phyloP scores from a whole-genome alignment of 2,329 filamentous ascomycete species.

The Beauveria scarabaeidicola region DNA sequence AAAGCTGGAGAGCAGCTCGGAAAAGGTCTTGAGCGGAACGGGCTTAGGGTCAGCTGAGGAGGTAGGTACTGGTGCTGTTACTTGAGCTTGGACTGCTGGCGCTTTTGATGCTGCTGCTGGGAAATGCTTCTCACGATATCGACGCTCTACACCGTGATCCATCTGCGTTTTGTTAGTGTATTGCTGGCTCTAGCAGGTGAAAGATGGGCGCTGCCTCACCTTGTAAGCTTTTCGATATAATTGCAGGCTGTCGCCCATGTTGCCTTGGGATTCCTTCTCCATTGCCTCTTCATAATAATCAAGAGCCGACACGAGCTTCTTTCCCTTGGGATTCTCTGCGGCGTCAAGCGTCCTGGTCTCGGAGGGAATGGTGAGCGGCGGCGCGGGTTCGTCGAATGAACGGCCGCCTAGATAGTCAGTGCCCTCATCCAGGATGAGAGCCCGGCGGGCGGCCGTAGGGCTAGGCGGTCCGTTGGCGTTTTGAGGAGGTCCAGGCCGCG shows the following conservation, averaged over 20 bases:
- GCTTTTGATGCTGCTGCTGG: constrained; percentile 46
- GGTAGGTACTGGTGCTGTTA: constrained; percentile 24
- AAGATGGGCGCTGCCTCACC: constrained; percentile 35
- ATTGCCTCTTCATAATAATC: constrained; percentile 92
- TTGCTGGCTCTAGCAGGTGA: not conserved
- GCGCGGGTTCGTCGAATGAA: constrained; percentile 23
- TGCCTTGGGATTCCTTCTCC: constrained; percentile 77
- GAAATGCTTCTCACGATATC: constrained; percentile 88
- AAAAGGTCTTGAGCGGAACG: constrained; percentile 42
- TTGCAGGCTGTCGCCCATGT: constrained; percentile 76
- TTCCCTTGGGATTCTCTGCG: constrained; percentile 18
- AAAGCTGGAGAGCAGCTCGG: constrained; percentile 71
- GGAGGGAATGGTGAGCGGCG: constrained; percentile 6
- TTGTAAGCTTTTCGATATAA: constrained; percentile 87
- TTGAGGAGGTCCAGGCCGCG: not conserved
- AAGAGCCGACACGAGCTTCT: constrained; percentile 63
- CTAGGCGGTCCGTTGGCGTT: constrained; percentile 9
- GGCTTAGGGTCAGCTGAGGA: constrained; percentile 22
- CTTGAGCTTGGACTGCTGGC: constrained; percentile 11
- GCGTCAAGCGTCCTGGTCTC: constrained; percentile 13
- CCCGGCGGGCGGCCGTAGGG: not conserved
- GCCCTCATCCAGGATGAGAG: constrained; percentile 17
- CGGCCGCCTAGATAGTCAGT: constrained; percentile 22
- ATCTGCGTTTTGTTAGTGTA: constrained; percentile 43
- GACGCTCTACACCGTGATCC: constrained; percentile 73